Percentiles rank a stretch among this genome's conserved stretches.
phyloP scores from a whole-genome alignment of 2,329 filamentous ascomycete species.

The Beauveria sp. region DNA sequence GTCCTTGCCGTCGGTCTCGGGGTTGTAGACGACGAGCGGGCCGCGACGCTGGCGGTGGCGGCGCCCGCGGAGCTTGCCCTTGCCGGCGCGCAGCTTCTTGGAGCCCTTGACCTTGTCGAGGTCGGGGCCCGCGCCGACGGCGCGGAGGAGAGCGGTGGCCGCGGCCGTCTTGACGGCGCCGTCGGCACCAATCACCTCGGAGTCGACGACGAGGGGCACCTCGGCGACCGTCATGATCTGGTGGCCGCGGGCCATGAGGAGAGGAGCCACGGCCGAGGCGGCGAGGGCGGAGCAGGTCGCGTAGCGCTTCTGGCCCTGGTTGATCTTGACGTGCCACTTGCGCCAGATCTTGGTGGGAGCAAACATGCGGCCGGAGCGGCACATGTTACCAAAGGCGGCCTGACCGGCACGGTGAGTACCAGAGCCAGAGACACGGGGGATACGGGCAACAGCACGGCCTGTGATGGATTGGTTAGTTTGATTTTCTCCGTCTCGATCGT shows the following conservation, averaged over 20 bases:
- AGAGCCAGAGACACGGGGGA: constrained; percentile 99
- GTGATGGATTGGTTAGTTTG: constrained; percentile 11
- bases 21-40: constrained; percentile 95
- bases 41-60: constrained; percentile 97
- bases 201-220: constrained; percentile 95
- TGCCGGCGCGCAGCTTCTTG: constrained; percentile 95
- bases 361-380: constrained; percentile 99
- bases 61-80: constrained; percentile 97
- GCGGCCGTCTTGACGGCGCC: constrained; percentile 82
- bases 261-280: constrained; percentile 88
- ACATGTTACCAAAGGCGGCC: constrained; percentile 99
- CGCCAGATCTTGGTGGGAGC: constrained; percentile 99
- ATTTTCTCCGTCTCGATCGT: background rate
- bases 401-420: constrained; percentile 99
- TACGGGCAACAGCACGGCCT: constrained; percentile 99
- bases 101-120: constrained; percentile 93
- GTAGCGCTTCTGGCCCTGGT: constrained; percentile 98
- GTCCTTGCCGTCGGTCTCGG: constrained; percentile 90
- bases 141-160: constrained; percentile 80
- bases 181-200: constrained; percentile 73
- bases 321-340: constrained; percentile 99
- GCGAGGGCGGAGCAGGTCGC: constrained; percentile 95
- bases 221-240: constrained; percentile 86
- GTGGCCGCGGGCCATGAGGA: constrained; percentile 96
- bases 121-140: constrained; percentile 82